These are phyloP conservation scores for Pistacia integerrima DNA, from an alignment of 345 rosid genomes.

Conservation along the genomic window DNA sequence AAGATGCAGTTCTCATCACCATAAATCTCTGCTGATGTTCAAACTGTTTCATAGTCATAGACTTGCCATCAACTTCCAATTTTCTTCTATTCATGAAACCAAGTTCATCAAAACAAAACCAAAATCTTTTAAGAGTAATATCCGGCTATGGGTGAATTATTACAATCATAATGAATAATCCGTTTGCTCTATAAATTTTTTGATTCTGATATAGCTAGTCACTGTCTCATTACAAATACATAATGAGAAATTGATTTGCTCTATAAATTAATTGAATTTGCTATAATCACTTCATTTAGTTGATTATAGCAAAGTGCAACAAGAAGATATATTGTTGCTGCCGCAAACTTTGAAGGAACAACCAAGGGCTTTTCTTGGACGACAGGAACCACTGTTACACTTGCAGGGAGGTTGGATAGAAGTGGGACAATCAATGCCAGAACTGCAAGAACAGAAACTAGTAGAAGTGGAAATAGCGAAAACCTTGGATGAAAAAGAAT, in stretches of 20 bases:
- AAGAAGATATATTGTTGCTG: no score
- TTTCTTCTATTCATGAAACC: no score
- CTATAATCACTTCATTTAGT: background rate
- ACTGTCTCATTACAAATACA: background rate
- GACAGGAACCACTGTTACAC: background rate
- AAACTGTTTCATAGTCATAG: background rate
- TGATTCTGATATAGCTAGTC: background rate
- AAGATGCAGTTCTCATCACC: no score
- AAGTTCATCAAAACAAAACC: background rate
- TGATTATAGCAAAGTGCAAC: no score
- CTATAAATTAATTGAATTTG: slow-evolving; percentile 5
- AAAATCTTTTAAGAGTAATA: background rate
- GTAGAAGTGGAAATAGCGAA: background rate
- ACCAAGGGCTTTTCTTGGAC: background rate
- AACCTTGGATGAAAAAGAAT: background rate
- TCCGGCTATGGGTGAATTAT: background rate
- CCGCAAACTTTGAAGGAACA: background rate
- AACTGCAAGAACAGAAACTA: no score
- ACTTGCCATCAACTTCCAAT: no score
- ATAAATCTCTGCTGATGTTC: no score
- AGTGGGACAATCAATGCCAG: background rate
- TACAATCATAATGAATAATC: background rate
- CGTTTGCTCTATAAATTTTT: background rate
- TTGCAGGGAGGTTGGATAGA: background rate
- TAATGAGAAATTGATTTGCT: background rate